A percentile compares a stretch with the other conserved stretches of the same genome.
Conservation (phyloP, 2,329 filamentous ascomycete species). For the Penicillium olsonii region DNA sequence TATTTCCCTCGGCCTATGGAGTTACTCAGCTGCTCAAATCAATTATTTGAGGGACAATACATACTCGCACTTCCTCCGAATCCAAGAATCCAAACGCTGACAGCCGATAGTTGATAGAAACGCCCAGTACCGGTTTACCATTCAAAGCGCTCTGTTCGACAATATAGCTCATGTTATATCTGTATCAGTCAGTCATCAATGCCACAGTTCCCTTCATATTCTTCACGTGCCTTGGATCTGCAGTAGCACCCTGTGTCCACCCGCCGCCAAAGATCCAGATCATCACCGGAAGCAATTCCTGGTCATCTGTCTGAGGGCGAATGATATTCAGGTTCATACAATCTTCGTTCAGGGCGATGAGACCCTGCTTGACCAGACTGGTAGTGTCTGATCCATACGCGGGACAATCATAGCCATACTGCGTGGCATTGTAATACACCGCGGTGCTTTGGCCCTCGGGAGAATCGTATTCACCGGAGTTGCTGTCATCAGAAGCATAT, state of each 20-base stretch:
- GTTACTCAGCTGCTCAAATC: too few relatives aligned
- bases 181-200: constrained; percentile 3
- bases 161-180: constrained; percentile 37
- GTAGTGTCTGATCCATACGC: constrained; percentile 33
- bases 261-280: constrained; percentile 37
- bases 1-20: constrained; percentile 28
- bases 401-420: constrained; percentile 35
- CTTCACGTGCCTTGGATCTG: constrained; percentile 29
- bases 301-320: constrained; percentile 9
- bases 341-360: constrained; percentile 26
- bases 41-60: background rate
- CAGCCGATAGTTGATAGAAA: constrained; percentile 35
- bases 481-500: constrained; percentile 25
- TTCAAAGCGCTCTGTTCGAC: constrained; percentile 30
- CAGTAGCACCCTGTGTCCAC: constrained; percentile 33
- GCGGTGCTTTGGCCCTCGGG: background rate
- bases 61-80: constrained; percentile 32
- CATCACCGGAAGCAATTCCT: constrained; percentile 27
- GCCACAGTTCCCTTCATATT: too few relatives aligned
- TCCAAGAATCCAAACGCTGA: constrained; percentile 35
- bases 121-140: constrained; percentile 30
- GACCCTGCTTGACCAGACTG: constrained; percentile 21
- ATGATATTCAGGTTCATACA: constrained; percentile 33
- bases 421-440: constrained; percentile 30
- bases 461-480: constrained; percentile 16